Base-by-base conservation (phyloP, 805 yeast species). In the Saturnispora besseyi region DNA sequence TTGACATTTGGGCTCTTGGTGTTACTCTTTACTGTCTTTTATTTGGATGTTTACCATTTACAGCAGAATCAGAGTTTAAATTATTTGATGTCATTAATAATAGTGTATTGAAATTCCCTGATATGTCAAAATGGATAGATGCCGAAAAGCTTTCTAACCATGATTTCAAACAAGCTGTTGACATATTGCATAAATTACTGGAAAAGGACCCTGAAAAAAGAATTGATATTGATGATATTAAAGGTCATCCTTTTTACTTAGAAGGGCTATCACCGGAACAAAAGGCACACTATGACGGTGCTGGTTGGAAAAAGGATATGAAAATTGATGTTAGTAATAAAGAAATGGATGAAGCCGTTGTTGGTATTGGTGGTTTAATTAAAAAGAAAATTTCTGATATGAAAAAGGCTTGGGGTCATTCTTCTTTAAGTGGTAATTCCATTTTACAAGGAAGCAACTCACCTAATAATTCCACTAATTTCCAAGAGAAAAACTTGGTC, bases 1-100 rank as follows among this genome's bases (percentile, higher is more conserved):
- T 93, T 49, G 99, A 93, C 67, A 84, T 91, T n/a, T 93, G 99
- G 99, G 96, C 99, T 0, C 66, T 89, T 21, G 99, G 99, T 10
- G 89, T 91, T 5, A 90, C 98, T 0, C 68, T 93, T 15, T 93
- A 81, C 65, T 90, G 97, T 62, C 68, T 93, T 36, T 62, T 91
- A 12, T 91, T 87, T 68, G 99, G 99, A 10, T 74, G 76, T 54
- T 77, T 93, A 41, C 99, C 99, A 2, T 93, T 91, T 63, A 79
- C 82, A 61, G 96, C 90, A 0, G 89, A 81, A 44, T 81, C 87
- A 31, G 96, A 89, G 60, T 91, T 77, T 67, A 95, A 84, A 51
- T 71, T 93, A 47, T 90, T 91, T 65, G 83, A 84, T 51, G 88
- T 81, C 11, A 93, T 93, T 56, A 86, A 81, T 41, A 77, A 78